These are phyloP conservation scores for Nymphaea thermarum DNA, from an alignment of 164 flowering plant species.

Conservation along the genomic window DNA sequence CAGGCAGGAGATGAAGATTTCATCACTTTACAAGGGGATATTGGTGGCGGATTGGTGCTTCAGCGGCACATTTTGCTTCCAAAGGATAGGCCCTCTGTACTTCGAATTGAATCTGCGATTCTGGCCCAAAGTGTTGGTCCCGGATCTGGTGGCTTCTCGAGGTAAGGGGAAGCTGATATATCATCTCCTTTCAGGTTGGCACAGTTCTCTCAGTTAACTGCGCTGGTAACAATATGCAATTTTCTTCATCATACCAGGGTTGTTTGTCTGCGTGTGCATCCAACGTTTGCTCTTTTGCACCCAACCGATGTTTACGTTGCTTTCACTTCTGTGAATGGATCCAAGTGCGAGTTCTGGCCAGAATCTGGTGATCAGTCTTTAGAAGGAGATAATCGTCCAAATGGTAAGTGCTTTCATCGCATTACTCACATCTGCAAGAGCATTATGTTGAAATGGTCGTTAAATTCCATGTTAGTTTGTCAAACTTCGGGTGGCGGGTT, in stretches of 20 bases:
- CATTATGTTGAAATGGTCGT: too few relatives aligned
- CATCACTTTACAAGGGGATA: constrained; percentile 62
- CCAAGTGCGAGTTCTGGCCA: constrained; percentile 69
- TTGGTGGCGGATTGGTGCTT: constrained; percentile 77
- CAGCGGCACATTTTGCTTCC: constrained; percentile 40
- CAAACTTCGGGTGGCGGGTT: too few relatives aligned
- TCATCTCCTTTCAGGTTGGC: not conserved
- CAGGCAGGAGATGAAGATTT: constrained; percentile 68
- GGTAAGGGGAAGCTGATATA: constrained; percentile 19
- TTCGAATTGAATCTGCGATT: constrained; percentile 53
- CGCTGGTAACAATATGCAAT: not conserved
- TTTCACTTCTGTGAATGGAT: constrained; percentile 59
- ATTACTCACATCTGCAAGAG: not conserved
- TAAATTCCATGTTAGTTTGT: too few relatives aligned
- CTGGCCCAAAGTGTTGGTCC: constrained; percentile 71
- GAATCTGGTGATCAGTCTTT: constrained; percentile 50
- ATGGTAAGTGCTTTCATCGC: constrained; percentile 33
- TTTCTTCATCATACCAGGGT: constrained; percentile 28
- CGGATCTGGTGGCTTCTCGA: constrained; percentile 94
- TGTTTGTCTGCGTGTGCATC: constrained; percentile 90
- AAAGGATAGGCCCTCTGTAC: constrained; percentile 31
- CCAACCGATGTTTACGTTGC: constrained; percentile 66
- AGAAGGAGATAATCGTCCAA: constrained; percentile 67
- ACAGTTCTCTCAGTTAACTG: not conserved
- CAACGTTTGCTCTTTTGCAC: constrained; percentile 59